Conservation (phyloP, 176 grass and related monocot genomes). For the Poa pratensis region DNA sequence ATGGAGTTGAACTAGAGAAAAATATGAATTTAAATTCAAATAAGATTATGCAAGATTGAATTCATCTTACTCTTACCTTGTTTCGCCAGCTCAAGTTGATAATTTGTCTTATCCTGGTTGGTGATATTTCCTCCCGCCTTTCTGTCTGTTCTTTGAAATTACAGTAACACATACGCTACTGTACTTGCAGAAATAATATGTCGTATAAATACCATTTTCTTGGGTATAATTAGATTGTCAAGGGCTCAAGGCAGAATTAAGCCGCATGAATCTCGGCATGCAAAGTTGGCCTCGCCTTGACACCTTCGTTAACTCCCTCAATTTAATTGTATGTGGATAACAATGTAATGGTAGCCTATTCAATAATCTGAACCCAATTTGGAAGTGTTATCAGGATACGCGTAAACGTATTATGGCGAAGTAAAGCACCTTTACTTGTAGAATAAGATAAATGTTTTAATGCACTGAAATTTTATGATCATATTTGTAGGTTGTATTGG, state of each 20-base stretch:
- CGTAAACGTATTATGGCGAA: not conserved
- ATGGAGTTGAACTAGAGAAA: not conserved
- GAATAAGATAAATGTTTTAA: constrained; percentile 10
- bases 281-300: not conserved
- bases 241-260: not conserved
- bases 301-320: not conserved
- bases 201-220: not conserved
- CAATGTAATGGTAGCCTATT: not conserved
- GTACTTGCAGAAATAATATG: not conserved
- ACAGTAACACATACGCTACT: constrained; percentile 7
- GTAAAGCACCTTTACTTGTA: not conserved
- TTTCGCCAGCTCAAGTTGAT: not conserved
- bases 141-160: not conserved
- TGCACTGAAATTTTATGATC: constrained; percentile 8
- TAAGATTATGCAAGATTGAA: constrained; percentile 21
- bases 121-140: constrained; percentile 3
- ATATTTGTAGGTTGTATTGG: constrained; percentile 81
- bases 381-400: not conserved
- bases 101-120: not conserved
- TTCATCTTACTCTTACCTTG: not conserved
- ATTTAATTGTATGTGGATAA: not conserved
- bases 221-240: not conserved
- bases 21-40: not conserved
- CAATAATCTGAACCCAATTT: constrained; percentile 7
- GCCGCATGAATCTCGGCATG: not conserved